Conservation (phyloP, 2,329 filamentous ascomycete genomes). For the Salinomyces thailandicus region DNA sequence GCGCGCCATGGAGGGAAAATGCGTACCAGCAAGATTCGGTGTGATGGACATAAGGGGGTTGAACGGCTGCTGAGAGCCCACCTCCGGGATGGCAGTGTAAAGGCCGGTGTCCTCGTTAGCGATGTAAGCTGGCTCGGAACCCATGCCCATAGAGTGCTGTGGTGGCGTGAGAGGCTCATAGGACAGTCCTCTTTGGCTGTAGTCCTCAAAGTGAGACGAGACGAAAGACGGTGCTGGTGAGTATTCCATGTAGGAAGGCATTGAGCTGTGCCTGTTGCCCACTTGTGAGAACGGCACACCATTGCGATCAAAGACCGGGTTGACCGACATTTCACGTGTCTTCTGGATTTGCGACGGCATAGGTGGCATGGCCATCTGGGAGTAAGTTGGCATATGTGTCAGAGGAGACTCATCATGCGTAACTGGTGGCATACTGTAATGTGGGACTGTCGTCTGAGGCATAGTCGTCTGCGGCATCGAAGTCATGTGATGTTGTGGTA, state of each 20-base stretch:
- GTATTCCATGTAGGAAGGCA: slow-evolving; percentile 97
- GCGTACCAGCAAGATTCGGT: slow-evolving; percentile 68
- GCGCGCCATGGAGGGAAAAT: slow-evolving; percentile 62
- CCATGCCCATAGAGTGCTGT: slow-evolving; percentile 76
- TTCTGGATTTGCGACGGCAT: slow-evolving; percentile 67
- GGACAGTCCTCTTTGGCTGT: slow-evolving; percentile 89
- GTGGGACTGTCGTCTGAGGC: slow-evolving; percentile 20
- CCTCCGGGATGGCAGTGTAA: slow-evolving; percentile 89
- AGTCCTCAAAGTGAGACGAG: slow-evolving; percentile 97
- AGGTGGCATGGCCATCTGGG: slow-evolving; percentile 60
- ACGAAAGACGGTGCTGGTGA: slow-evolving; percentile 96
- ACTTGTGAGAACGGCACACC: slow-evolving; percentile 72
- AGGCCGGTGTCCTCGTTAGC: slow-evolving; percentile 95
- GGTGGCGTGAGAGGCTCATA: slow-evolving; percentile 96
- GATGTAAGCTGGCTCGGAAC: slow-evolving; percentile 88
- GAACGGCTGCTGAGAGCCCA: slow-evolving; percentile 63
- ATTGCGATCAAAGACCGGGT: slow-evolving; percentile 73
- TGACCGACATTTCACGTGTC: slow-evolving; percentile 71
- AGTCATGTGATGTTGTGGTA: slow-evolving; percentile 45
- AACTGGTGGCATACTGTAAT: slow-evolving; percentile 32
- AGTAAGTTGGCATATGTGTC: slow-evolving; percentile 60
- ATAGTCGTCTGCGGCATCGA: slow-evolving; percentile 31
- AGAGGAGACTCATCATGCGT: slow-evolving; percentile 48
- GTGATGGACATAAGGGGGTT: slow-evolving; percentile 87
- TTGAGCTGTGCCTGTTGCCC: slow-evolving; percentile 92